Percentiles rank a stretch among this genome's conserved stretches.
Conservation (phyloP, 805 yeast species). For the Candida silvatica region DNA sequence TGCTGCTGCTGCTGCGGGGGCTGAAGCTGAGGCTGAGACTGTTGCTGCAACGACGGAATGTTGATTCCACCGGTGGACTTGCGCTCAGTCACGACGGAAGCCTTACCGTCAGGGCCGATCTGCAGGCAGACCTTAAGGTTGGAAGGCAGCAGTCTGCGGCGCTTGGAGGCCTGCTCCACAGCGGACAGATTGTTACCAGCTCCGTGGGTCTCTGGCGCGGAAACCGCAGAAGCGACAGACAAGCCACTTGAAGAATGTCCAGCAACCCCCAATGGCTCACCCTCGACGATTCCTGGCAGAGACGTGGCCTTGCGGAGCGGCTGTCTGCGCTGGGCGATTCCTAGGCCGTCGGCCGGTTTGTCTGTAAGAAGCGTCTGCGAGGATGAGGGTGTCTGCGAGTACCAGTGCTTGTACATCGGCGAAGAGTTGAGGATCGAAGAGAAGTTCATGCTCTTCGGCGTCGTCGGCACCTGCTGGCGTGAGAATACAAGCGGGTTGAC, state of each 20-base stretch:
- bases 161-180: slow-evolving; percentile 5
- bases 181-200: too few species aligned
- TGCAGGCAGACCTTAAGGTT: slow-evolving; percentile 16
- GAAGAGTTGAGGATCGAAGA: slow-evolving; percentile 25
- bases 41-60: too few species aligned
- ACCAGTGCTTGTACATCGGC: slow-evolving; percentile 26
- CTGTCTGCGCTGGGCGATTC: neutral
- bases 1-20: neutral
- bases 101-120: slow-evolving; percentile 20
- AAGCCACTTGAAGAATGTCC: too few species aligned
- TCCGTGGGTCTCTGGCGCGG: too few species aligned
- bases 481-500: slow-evolving; percentile 18
- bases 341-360: neutral
- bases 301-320: neutral
- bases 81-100: slow-evolving; percentile 20
- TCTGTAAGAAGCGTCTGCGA: slow-evolving; percentile 9
- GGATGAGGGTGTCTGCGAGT: slow-evolving; percentile 22
- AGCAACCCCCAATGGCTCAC: slow-evolving; percentile 3
- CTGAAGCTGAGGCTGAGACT: slow-evolving; percentile 6
- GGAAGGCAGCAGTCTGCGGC: slow-evolving; percentile 10
- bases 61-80: slow-evolving; percentile 10
- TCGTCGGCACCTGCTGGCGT: slow-evolving; percentile 5
- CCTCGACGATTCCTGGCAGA: neutral
- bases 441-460: slow-evolving; percentile 18
- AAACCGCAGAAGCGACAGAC: too few species aligned